These are phyloP conservation scores for Pinus taeda DNA, from an alignment of 75 land plant genomes.

Conservation along the genomic window DNA sequence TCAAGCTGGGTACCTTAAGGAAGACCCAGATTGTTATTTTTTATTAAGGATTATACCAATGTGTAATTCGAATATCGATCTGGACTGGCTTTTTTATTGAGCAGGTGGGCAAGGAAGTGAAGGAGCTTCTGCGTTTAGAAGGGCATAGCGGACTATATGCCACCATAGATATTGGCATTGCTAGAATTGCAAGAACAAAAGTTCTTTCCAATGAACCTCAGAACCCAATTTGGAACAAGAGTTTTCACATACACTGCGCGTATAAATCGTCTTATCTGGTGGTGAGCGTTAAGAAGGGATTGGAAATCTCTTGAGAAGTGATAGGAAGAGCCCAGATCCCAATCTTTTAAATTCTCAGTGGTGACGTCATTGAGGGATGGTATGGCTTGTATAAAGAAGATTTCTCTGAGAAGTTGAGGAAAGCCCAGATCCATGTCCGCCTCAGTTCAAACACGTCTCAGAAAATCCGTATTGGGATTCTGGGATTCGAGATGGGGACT, in stretches of 20 bases:
- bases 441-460: slow-evolving; percentile 19
- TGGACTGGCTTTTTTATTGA: too few relatives aligned
- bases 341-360: slow-evolving; percentile 17
- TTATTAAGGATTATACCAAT: too few relatives aligned
- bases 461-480: slow-evolving; percentile 21
- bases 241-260: slow-evolving; percentile 44
- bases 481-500: slow-evolving; percentile 16
- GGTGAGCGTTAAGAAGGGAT: slow-evolving; percentile 45
- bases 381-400: slow-evolving; percentile 29
- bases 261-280: slow-evolving; percentile 27
- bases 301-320: slow-evolving; percentile 23
- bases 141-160: slow-evolving; percentile 20
- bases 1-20: too few relatives aligned
- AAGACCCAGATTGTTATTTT: too few relatives aligned
- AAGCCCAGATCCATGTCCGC: slow-evolving; percentile 26
- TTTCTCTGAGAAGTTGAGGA: slow-evolving; percentile 15
- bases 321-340: slow-evolving; percentile 49
- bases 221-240: slow-evolving; percentile 52
- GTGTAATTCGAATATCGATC: too few relatives aligned
- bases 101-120: too few relatives aligned
- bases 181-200: slow-evolving; percentile 47
- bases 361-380: slow-evolving; percentile 22
- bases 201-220: slow-evolving; percentile 18
- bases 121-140: too few relatives aligned
- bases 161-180: slow-evolving; percentile 36